phyloP scores from a whole-genome alignment of 768 basidiomycete species.

The Zangia roseola region DNA sequence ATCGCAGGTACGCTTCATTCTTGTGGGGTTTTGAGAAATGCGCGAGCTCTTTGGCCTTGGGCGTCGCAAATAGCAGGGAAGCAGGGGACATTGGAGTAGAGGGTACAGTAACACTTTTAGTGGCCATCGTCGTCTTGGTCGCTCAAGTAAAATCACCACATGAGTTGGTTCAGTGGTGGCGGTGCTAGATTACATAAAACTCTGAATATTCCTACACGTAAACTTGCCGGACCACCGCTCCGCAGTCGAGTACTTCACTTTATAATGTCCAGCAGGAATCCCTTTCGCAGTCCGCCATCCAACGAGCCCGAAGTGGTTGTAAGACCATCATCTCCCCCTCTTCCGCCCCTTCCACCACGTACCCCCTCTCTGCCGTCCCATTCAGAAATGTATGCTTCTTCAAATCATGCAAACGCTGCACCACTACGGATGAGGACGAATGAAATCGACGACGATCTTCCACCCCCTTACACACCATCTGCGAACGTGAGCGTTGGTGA shows the following conservation, averaged over 20 bases:
- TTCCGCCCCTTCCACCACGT: slow-evolving; percentile 3
- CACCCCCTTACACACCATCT: slow-evolving; percentile 67
- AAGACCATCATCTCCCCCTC: slow-evolving; percentile 10
- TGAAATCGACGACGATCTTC: slow-evolving; percentile 49
- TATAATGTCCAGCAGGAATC: slow-evolving; percentile 23
- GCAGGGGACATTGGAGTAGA: slow-evolving; percentile 19
- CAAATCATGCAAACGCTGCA: not conserved
- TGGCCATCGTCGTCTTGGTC: slow-evolving; percentile 13
- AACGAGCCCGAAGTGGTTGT: too few species aligned
- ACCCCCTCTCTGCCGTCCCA: not conserved
- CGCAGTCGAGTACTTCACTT: too few species aligned
- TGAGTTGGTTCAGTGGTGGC: too few species aligned
- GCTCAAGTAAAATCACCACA: too few species aligned
- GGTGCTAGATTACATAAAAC: too few species aligned
- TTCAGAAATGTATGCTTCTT: not conserved
- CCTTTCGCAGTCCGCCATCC: slow-evolving; percentile 12
- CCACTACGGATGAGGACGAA: not conserved
- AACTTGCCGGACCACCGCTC: too few species aligned
- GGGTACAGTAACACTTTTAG: slow-evolving; percentile 1
- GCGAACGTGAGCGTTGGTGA: slow-evolving; percentile 59
- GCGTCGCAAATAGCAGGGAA: slow-evolving; percentile 22
- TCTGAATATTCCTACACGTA: too few species aligned
- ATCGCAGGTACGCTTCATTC: slow-evolving; percentile 37
- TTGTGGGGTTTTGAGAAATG: slow-evolving; percentile 35
- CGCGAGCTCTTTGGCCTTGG: slow-evolving; percentile 18